phyloP scores from a whole-genome alignment of 2,329 filamentous ascomycete genomes.

The Neophaeococcomyces mojaviensis region DNA sequence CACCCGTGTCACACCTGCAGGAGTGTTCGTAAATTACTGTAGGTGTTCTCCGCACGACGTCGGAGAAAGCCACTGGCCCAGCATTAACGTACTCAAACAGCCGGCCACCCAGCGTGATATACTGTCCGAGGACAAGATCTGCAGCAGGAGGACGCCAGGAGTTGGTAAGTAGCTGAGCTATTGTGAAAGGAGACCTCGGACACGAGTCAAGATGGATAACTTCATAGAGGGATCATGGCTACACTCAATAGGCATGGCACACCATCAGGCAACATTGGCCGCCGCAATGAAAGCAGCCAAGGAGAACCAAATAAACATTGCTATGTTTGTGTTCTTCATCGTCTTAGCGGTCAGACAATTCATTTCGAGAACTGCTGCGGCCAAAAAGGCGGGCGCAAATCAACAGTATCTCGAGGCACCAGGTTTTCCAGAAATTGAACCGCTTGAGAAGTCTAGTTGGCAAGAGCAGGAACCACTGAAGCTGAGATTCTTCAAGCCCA shows the following conservation, averaged over 20 bases:
- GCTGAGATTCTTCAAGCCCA: slow-evolving; percentile 52
- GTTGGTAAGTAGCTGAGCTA: too few relatives aligned
- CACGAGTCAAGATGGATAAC: neutral
- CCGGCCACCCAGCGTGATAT: too few relatives aligned
- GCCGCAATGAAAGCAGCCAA: neutral
- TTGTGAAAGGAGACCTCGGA: too few relatives aligned
- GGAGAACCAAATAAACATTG: slow-evolving; percentile 7
- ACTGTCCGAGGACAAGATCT: too few relatives aligned
- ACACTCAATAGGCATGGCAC: neutral
- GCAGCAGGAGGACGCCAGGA: too few relatives aligned
- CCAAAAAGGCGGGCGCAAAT: slow-evolving; percentile 14
- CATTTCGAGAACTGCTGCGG: slow-evolving; percentile 12
- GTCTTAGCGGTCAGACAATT: slow-evolving; percentile 14
- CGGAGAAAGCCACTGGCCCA: too few relatives aligned
- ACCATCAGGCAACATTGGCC: neutral
- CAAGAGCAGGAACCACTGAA: slow-evolving; percentile 44
- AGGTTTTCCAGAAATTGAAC: slow-evolving; percentile 27
- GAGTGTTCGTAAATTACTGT: too few relatives aligned
- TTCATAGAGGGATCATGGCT: slow-evolving; percentile 7
- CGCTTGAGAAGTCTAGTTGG: slow-evolving; percentile 46
- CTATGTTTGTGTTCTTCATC: slow-evolving; percentile 5
- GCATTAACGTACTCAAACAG: too few relatives aligned
- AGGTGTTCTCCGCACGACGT: too few relatives aligned
- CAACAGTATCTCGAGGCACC: slow-evolving; percentile 18
- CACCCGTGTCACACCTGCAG: too few relatives aligned